Percentiles rank a stretch among this genome's conserved stretches.
phyloP scores from a whole-genome alignment of 2,329 filamentous ascomycete species.

The Epichloe typhina region DNA sequence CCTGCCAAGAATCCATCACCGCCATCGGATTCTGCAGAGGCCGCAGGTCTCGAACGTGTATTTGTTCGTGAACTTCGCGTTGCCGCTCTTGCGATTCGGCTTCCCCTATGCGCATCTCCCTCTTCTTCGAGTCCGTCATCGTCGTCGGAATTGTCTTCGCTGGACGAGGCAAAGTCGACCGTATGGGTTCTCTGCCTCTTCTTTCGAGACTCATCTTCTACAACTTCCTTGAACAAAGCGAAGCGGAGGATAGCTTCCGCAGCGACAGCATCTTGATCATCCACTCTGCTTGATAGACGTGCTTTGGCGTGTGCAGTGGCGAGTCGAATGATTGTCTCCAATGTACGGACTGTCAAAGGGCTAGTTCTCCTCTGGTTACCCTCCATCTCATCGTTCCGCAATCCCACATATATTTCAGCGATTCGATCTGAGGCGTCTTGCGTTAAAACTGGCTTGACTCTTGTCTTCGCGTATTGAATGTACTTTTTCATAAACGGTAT shows the following conservation, averaged over 20 bases:
- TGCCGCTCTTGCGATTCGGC: constrained; percentile 17
- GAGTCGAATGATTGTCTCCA: constrained; percentile 96
- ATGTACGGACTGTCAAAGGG: constrained; percentile 89
- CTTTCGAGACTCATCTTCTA: constrained; percentile 67
- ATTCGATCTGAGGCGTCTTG: constrained; percentile 89
- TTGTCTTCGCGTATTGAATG: constrained; percentile 91
- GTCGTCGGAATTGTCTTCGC: constrained; percentile 44
- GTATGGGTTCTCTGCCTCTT: constrained; percentile 61
- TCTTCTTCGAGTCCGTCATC: constrained; percentile 43
- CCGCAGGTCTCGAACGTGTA: background rate
- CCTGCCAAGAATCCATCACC: constrained; percentile 16
- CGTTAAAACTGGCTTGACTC: constrained; percentile 80
- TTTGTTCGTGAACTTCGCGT: constrained; percentile 3
- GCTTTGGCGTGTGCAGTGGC: constrained; percentile 93
- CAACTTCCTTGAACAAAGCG: constrained; percentile 91
- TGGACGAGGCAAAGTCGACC: constrained; percentile 43
- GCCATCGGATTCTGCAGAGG: constrained; percentile 13
- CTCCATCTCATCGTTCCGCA: constrained; percentile 92
- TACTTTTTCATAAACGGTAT: constrained; percentile 99
- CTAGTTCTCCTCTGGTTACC: constrained; percentile 87
- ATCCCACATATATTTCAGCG: constrained; percentile 75
- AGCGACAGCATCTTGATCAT: constrained; percentile 75
- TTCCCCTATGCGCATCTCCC: constrained; percentile 42
- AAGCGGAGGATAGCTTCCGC: constrained; percentile 87
- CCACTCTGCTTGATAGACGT: constrained; percentile 73